Evolutionary conservation across 495 filamentous ascomycete species (phyloP), one percentile per base, ranked within the genome.

Genomic region (Amorphotheca resinae): DNA sequence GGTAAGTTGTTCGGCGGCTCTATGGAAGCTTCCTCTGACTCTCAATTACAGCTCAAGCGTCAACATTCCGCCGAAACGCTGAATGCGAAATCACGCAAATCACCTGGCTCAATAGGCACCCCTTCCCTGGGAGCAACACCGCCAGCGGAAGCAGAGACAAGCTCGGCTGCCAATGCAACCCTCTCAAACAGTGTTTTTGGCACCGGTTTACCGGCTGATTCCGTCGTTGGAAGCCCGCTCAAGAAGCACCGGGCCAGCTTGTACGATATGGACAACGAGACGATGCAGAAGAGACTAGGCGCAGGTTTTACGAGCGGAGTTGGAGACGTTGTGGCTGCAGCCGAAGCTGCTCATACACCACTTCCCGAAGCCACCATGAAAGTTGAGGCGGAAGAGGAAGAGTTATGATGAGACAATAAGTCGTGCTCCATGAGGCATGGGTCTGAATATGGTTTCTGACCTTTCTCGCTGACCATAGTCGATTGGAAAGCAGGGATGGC

Each of bases 61-160:
- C 82, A 87, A 50, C 91, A 95, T 63, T 95, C 91, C 0, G 77
- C 77, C 23, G 88, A 93, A 20, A 82, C 79, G 1, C 62, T 81
- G 15, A 70, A 68, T 31, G 61, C 64, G n/a, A 62, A 44, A 9
- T 59, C 61, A 3, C 50, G 50, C 34, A 53, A 53, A 52, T 60
- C 66, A 18, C 59, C 64, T 9, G 53, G 64, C 11, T 69, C 62
- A 42, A 70, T 61, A 43, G 73, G 64, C n/a, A 66, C 59, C 32
- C 66, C 64, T 14, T 60, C 66, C 33, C 58, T 35, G 8, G 44
- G 48, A 12, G 38, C 48, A 39, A 57, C 54, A 9, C 54, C 45
- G n/a, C 41, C 62, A 16, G 45, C 48, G 35, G 52, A 55, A 11
- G 50, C 45, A 30, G 48, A 56, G 3, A 39, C 57, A 2, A 60